Base-by-base conservation (phyloP, 352 stramenopile genomes). In the Pythium brassicae region DNA sequence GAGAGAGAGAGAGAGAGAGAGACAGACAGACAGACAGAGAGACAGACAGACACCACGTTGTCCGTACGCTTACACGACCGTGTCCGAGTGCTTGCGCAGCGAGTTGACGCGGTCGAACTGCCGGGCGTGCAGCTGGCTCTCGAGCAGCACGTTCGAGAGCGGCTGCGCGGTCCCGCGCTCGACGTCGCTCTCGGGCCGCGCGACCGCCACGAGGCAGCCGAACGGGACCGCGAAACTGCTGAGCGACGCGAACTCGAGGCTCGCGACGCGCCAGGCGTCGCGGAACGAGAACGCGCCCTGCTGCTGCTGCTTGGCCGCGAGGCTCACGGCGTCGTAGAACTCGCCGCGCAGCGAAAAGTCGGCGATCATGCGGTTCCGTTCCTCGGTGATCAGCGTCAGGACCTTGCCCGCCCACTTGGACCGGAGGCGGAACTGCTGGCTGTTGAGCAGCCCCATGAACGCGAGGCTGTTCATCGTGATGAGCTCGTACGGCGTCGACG, bases 371-470 rank as follows among this genome's bases (percentile, higher is more conserved):
- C 72, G 67, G 60, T 83, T 83, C 49, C 72, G 69, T 39, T 83
- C 72, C 19, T 79, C 70, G 4, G 72, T 83, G 62, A 83, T 83
- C 72, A 79, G 73, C 14, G 72, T 34, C 29, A 83, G 51, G 42
- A 77, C 68, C 40, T 83, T 83, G 26, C 68, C 65, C 12, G 69
- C 65, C 70, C 70, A 79, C 43, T 79, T 77, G 37, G 65, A 56
- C 1, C 65, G 70, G 15, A 79, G 65, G 12, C 72, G 69, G n/a
- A 64, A 61, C 42, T 74, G 72, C 44, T 83, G 72, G 57, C 72
- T 63, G 54, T 79, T 77, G 17, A 83, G 57, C 35, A 79, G 46
- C 48, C 76, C 70, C 72, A 83, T 83, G 51, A 77, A 77, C 26
- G 70, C 53, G 17, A 83, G 35, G 48, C 76, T 79, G 51, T 65